A percentile compares a stretch with the other conserved stretches of the same genome.
Evolutionary conservation across 2,329 filamentous ascomycete genomes (phyloP).

Genomic region (Calonectria pteridis): DNA sequence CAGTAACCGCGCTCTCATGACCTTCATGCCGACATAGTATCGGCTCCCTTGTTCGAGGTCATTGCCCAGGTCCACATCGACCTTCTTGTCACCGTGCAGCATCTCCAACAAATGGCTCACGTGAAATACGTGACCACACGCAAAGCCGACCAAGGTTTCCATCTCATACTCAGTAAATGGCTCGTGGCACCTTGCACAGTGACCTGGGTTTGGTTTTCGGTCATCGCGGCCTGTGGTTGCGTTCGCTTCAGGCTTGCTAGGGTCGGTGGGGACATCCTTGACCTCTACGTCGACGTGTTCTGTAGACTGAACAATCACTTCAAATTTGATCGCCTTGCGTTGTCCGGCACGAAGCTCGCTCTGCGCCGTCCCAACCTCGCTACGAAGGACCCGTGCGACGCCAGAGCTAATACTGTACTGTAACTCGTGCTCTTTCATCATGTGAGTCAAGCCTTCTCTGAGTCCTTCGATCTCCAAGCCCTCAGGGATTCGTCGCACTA

Average conservation of each 20-base stretch:
- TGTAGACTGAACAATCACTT: constrained; percentile 67
- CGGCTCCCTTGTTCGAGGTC: constrained; percentile 58
- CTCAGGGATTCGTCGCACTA: constrained; percentile 91
- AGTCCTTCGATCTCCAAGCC: constrained; percentile 93
- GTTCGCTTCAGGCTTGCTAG: constrained; percentile 37
- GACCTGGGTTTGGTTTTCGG: constrained; percentile 60
- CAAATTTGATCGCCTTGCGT: constrained; percentile 89
- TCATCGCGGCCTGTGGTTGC: constrained; percentile 45
- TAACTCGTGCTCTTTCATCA: constrained; percentile 96
- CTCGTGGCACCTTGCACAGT: constrained; percentile 70
- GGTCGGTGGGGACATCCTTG: constrained; percentile 53
- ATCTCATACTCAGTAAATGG: constrained; percentile 71
- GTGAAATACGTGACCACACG: constrained; percentile 87
- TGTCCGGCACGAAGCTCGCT: constrained; percentile 83
- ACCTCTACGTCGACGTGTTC: constrained; percentile 59
- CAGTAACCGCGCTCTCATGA: constrained; percentile 85
- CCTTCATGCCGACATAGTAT: constrained; percentile 84
- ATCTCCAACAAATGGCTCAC: constrained; percentile 75
- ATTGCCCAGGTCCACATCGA: constrained; percentile 61
- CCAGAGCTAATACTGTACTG: constrained; percentile 93
- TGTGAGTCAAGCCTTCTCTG: constrained; percentile 86
- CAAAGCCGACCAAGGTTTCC: constrained; percentile 83
- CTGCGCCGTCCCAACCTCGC: constrained; percentile 90
- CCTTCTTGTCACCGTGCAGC: constrained; percentile 59
- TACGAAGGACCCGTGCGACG: constrained; percentile 86